Base-by-base conservation (phyloP, 768 basidiomycete genomes). In the Pholiota microspora region DNA sequence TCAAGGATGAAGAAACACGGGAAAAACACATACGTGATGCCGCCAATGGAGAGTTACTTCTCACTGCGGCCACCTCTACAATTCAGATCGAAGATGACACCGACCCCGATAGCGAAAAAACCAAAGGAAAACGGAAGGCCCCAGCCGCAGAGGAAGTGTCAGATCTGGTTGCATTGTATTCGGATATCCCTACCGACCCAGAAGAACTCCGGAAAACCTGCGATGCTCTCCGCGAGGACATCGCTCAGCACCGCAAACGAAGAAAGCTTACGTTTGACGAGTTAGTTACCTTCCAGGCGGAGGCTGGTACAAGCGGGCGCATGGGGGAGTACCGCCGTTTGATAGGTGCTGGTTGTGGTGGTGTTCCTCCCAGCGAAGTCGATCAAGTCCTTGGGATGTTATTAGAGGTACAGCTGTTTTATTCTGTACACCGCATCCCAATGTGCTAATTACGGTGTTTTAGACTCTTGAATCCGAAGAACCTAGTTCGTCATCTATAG, bases 321-420 rank as follows among this genome's bases (percentile, higher is more conserved):
- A 95, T 98, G 85, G 78, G 81, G 4, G 89, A 95, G 60, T 99
- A 98, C 68, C 77, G 94, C 61, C 78, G 87, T 58, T 70, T 99
- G 49, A 94, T 99, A 62, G 88, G 89, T 28, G 86, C 92, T 13
- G 94, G 92, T 0, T 96, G 92, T 72, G 93, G 93, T 21, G 89
- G 92, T 0, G 81, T 94, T 27, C 82, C 88, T 2, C 84, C 89
- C 1, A 77, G 83, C n/a, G 94, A 98, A 57, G 89, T 98, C 32
- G 95, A 98, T 63, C 82, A 83, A 56, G 86, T 94, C 4, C 77
- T 97, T 56, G 84, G 83, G 23, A 88, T 90, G 78, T 72, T 98
- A 36, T 77, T 94, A 15, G 92, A 96, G 82, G 91, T 89, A 59
- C 49, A 80, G 64, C 21, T 45, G 21, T 9, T 18, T 40, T 36